Conservation (phyloP, 441 rosid genomes). For the Gossypium lobatum region DNA sequence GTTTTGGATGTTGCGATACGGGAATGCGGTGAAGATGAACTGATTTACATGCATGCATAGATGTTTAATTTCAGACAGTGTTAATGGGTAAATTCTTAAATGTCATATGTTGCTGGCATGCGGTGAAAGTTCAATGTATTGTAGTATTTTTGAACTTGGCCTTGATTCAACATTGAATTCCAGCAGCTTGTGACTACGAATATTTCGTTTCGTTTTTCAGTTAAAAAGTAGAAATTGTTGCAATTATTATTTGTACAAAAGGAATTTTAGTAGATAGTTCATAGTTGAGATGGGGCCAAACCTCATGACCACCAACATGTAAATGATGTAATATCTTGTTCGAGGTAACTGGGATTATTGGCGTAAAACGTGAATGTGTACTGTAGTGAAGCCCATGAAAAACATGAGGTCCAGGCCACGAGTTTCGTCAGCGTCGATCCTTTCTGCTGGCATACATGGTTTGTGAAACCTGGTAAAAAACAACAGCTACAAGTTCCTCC, state of each 20-base stretch:
- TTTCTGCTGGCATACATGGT: neutral
- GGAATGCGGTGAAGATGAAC: conserved; percentile 71
- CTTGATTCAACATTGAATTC: neutral
- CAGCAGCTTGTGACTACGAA: neutral
- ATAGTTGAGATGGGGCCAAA: neutral
- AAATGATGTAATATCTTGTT: neutral
- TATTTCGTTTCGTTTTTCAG: neutral
- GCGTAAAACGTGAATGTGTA: neutral
- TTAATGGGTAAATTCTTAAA: neutral
- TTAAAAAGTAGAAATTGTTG: neutral
- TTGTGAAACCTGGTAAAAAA: neutral
- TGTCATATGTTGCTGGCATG: neutral
- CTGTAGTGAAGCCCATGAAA: neutral
- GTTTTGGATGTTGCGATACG: conserved; percentile 61
- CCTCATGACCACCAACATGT: neutral
- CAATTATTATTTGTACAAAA: too few relatives aligned
- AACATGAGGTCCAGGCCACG: neutral
- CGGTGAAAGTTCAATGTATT: neutral
- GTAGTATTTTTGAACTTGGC: neutral
- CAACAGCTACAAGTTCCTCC: neutral
- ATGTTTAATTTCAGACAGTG: neutral
- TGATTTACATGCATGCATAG: conserved; percentile 49
- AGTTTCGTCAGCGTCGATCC: neutral
- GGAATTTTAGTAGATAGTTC: neutral
- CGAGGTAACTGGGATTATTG: neutral